phyloP scores from a whole-genome alignment of 352 stramenopile species.

The Phytopythium helicoides region DNA sequence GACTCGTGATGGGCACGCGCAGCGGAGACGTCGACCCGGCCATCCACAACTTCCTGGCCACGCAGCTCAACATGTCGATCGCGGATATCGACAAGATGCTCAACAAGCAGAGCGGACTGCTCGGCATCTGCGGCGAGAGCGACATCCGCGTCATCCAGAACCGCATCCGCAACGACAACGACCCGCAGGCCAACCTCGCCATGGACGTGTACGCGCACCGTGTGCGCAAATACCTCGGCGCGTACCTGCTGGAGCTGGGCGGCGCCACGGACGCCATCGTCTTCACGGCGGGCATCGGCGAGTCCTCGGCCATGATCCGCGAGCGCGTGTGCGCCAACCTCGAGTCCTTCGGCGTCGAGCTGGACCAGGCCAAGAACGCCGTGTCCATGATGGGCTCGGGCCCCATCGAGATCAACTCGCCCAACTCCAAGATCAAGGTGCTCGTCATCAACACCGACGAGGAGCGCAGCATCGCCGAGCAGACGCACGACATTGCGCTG shows the following conservation, averaged over 20 bases:
- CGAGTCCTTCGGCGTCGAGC: slow-evolving; percentile 59
- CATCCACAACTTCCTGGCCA: slow-evolving; percentile 73
- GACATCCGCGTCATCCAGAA: slow-evolving; percentile 83
- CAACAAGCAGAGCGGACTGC: slow-evolving; percentile 88
- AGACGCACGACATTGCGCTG: slow-evolving; percentile 69
- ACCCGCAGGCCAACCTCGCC: slow-evolving; percentile 63
- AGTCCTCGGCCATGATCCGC: slow-evolving; percentile 80
- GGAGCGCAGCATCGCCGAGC: slow-evolving; percentile 87
- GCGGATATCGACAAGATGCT: slow-evolving; percentile 81
- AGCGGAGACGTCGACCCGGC: slow-evolving; percentile 84
- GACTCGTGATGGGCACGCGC: slow-evolving; percentile 89
- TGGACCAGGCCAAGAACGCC: slow-evolving; percentile 75
- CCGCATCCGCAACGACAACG: slow-evolving; percentile 39
- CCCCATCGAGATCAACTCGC: slow-evolving; percentile 58
- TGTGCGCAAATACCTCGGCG: slow-evolving; percentile 86
- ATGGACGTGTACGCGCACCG: slow-evolving; percentile 86
- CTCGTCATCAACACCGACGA: slow-evolving; percentile 90
- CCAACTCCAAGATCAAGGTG: slow-evolving; percentile 54
- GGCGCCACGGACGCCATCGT: slow-evolving; percentile 80
- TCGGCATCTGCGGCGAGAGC: slow-evolving; percentile 77
- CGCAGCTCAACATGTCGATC: slow-evolving; percentile 68
- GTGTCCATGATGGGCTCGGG: slow-evolving; percentile 54
- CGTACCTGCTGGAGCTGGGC: slow-evolving; percentile 71
- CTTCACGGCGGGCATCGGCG: slow-evolving; percentile 89
- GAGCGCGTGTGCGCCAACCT: slow-evolving; percentile 65